Evolutionary conservation across 2,329 filamentous ascomycete genomes (phyloP).

Genomic region (Fusarium mangiferae): DNA sequence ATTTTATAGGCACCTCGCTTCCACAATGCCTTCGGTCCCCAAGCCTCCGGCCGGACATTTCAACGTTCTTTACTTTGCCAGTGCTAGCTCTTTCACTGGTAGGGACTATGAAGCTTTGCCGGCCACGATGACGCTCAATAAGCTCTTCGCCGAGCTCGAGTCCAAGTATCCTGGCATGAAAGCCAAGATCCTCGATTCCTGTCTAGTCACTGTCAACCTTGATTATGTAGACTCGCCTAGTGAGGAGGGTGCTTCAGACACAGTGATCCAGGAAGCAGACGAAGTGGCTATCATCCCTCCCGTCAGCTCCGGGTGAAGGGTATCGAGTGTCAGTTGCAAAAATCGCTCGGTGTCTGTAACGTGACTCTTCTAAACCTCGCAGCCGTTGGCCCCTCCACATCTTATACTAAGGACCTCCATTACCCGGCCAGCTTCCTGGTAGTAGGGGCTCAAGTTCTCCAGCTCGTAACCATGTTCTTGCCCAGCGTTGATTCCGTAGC

Average conservation of each 20-base stretch:
- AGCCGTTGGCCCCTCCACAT: not conserved
- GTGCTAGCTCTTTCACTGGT: slow-evolving; percentile 76
- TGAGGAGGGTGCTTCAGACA: slow-evolving; percentile 51
- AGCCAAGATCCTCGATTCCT: slow-evolving; percentile 74
- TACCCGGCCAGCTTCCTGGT: slow-evolving; percentile 12
- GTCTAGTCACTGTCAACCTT: slow-evolving; percentile 82
- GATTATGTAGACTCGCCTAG: slow-evolving; percentile 79
- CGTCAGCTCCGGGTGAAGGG: slow-evolving; percentile 79
- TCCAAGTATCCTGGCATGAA: slow-evolving; percentile 75
- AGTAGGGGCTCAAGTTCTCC: slow-evolving; percentile 48
- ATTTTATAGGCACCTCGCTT: not conserved
- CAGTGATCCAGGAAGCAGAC: slow-evolving; percentile 75
- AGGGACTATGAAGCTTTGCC: slow-evolving; percentile 72
- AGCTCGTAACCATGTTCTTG: slow-evolving; percentile 23
- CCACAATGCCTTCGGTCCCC: slow-evolving; percentile 50
- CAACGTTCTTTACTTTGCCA: slow-evolving; percentile 84
- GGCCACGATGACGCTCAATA: slow-evolving; percentile 70
- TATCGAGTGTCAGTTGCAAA: slow-evolving; percentile 25
- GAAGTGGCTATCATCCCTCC: slow-evolving; percentile 90
- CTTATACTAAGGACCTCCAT: slow-evolving; percentile 4
- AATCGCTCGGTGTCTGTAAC: slow-evolving; percentile 1
- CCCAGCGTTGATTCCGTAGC: slow-evolving; percentile 24
- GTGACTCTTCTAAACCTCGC: slow-evolving; percentile 12
- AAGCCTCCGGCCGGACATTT: slow-evolving; percentile 73
- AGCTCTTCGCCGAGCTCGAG: slow-evolving; percentile 76